These are phyloP conservation scores for Clitocybe nebularis DNA, from an alignment of 1,284 basidiomycete species.

Conservation along the genomic window DNA sequence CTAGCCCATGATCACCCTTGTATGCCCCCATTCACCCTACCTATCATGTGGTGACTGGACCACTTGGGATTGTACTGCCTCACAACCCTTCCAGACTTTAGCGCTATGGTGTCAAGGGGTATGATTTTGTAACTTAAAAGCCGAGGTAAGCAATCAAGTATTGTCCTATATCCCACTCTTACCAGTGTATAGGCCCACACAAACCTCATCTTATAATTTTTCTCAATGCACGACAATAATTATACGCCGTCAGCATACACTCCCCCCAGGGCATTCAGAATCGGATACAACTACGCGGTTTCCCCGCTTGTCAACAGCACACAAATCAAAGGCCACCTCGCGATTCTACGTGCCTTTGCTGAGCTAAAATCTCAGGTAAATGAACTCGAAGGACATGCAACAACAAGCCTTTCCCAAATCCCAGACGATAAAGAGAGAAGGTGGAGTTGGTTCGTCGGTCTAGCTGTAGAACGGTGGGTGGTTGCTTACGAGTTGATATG, in stretches of 20 bases:
- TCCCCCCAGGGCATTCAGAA: slow-evolving; percentile 9
- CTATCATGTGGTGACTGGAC: too few relatives aligned
- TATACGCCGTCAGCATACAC: slow-evolving; percentile 7
- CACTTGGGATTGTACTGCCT: too few relatives aligned
- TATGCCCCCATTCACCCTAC: too few relatives aligned
- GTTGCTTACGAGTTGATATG: neutral
- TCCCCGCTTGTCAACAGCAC: slow-evolving; percentile 21
- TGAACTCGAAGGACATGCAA: slow-evolving; percentile 3
- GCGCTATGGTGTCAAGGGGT: too few relatives aligned
- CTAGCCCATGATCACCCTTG: too few relatives aligned
- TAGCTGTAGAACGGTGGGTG: slow-evolving; percentile 31
- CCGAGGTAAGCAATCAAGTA: too few relatives aligned
- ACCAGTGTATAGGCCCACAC: too few relatives aligned
- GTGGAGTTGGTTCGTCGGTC: slow-evolving; percentile 32
- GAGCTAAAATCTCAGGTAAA: slow-evolving; percentile 23
- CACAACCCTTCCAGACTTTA: too few relatives aligned
- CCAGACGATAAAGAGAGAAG: slow-evolving; percentile 23
- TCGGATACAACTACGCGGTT: slow-evolving; percentile 4
- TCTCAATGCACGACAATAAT: too few relatives aligned
- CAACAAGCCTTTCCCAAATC: slow-evolving; percentile 13
- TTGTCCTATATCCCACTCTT: too few relatives aligned
- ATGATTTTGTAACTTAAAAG: too few relatives aligned
- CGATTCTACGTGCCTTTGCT: slow-evolving; percentile 25
- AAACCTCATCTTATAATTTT: too few relatives aligned
- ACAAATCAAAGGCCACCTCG: slow-evolving; percentile 27